Base-by-base conservation (phyloP, 768 basidiomycete genomes). In the Pisolithus albus region DNA sequence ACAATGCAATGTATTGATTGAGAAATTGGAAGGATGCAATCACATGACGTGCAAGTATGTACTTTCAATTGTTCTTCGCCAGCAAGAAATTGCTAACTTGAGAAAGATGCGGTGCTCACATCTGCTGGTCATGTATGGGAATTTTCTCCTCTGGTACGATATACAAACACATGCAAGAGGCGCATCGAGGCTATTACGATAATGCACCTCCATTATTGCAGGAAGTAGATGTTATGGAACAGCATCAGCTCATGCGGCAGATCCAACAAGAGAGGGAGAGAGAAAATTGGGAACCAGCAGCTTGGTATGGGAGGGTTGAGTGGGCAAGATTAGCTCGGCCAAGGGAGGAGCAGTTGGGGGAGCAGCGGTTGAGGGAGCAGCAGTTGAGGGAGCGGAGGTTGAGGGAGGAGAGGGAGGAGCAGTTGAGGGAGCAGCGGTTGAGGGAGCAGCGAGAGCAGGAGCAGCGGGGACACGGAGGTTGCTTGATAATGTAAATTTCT, bases 11-110 rank as follows among this genome's bases (percentile, higher is more conserved):
- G 75, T 82, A n/a, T 71, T 72, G 15, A 88, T 91, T 52, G 85
- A 90, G 67, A 81, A 83, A 48, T 58, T 65, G 15, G 83, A 80
- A 51, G 88, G 88, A 0, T 91, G 88, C 61, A 86, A 90, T 65
- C 88, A 90, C 64, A 81, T 91, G 74, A 80, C 76, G 13, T 91
- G 88, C 65, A 68, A 40, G 64, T 66, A 50, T n/a, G 64, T 32
- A 2, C 43, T 24, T 23, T 26, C 15, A 24, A 8, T 28, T n/a
- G 16, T 28, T 24, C 3, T 24, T n/a, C 5, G 15, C 28, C 24
- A 5, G 15, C 9, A 8, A 30, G 9, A 7, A 4, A 7, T 2
- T 45, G 24, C 24, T 45, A 26, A 45, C 26, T 5, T 5, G 26
- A 30, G 13, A 45, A 10, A 45, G 43, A 15, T 45, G 43, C 16